Evolutionary conservation across 108 stramenopile genomes (phyloP).

Genomic region (Aurantiochytrium sp.): DNA sequence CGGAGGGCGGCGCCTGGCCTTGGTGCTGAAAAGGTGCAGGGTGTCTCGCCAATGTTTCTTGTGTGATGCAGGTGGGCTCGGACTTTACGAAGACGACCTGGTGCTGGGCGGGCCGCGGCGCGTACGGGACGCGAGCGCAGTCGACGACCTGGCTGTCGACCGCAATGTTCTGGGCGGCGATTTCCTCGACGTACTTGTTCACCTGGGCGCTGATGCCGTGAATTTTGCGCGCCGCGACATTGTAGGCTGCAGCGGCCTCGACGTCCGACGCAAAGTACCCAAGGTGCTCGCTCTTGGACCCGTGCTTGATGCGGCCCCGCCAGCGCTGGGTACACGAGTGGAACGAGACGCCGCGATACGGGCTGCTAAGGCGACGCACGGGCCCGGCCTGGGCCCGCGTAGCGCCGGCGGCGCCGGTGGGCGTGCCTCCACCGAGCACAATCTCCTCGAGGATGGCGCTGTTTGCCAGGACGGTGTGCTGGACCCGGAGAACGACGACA

Average conservation of each 20-base stretch:
- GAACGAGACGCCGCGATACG: slow-evolving; percentile 15
- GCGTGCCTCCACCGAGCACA: background rate
- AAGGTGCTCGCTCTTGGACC: background rate
- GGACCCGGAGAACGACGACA: background rate
- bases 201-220: background rate
- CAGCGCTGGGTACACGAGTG: slow-evolving; percentile 24
- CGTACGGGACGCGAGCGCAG: background rate
- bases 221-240: background rate
- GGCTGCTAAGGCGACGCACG: background rate
- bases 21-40: too few species aligned
- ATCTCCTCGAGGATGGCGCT: background rate
- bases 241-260: background rate
- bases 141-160: background rate
- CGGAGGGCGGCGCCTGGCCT: too few species aligned
- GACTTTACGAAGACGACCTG: background rate
- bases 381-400: background rate
- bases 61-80: background rate
- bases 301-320: slow-evolving; percentile 25
- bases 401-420: background rate
- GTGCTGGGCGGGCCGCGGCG: background rate
- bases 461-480: background rate
- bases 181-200: background rate
- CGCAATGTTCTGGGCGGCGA: background rate
- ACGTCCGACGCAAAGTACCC: background rate
- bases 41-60: background rate